phyloP scores from a whole-genome alignment of 2,329 filamentous ascomycete species.

The Aspergillus terreus region DNA sequence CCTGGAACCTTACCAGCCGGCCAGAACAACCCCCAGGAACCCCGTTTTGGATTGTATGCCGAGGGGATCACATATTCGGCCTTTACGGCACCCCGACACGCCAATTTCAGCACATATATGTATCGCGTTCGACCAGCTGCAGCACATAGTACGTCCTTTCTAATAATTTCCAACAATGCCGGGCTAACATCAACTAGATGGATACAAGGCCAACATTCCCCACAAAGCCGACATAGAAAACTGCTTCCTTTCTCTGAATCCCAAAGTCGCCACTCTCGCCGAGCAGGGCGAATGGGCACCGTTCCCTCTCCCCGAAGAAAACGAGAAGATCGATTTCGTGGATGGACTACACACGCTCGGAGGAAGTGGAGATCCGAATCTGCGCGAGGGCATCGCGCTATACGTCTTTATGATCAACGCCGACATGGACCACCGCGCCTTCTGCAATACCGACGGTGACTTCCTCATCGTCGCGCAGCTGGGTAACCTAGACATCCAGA shows the following conservation, averaged over 20 bases:
- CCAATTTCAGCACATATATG: constrained; percentile 27
- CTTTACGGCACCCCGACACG: constrained; percentile 22
- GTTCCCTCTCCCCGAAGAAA: constrained; percentile 45
- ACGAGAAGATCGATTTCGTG: constrained; percentile 53
- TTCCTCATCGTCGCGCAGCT: constrained; percentile 61
- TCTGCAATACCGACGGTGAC: constrained; percentile 60
- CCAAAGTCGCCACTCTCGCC: constrained; percentile 50
- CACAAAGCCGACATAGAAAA: constrained; percentile 26
- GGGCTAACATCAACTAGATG: constrained; percentile 12
- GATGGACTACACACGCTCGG: constrained; percentile 52
- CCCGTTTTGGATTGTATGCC: constrained; percentile 28
- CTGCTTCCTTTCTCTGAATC: constrained; percentile 37
- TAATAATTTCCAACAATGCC: neutral
- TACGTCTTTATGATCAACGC: constrained; percentile 54
- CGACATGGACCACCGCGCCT: constrained; percentile 51
- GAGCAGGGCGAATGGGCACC: constrained; percentile 56
- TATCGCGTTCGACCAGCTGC: constrained; percentile 25
- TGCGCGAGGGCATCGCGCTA: constrained; percentile 50
- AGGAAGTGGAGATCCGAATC: constrained; percentile 51
- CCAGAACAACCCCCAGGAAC: constrained; percentile 31
- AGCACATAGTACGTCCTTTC: constrained; percentile 19
- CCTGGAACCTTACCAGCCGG: constrained; percentile 28
- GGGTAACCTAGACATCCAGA: constrained; percentile 60
- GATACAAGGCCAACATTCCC: constrained; percentile 42
- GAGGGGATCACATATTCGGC: constrained; percentile 28